Percentiles rank a stretch among this genome's conserved stretches.
These are phyloP conservation scores for Backusella psychrophila DNA, from an alignment of 192 early-diverging fungal species.

Conservation along the genomic window DNA sequence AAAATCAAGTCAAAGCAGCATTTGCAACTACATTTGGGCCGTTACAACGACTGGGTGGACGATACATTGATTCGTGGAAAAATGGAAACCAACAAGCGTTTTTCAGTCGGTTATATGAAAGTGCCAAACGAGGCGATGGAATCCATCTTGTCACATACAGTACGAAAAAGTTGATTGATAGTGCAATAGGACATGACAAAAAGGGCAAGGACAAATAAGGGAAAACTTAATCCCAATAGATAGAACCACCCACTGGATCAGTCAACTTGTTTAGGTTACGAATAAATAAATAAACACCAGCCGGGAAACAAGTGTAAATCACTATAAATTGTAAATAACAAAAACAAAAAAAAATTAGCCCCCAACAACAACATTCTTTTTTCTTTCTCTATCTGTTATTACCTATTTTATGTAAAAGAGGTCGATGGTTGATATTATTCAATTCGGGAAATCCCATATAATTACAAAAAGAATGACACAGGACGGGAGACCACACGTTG, in stretches of 20 bases:
- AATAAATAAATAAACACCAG: slow-evolving; percentile 2
- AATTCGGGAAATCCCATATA: slow-evolving; percentile 74
- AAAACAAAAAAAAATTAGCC: no score
- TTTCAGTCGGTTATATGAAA: slow-evolving; percentile 39
- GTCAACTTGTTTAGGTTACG: neutral
- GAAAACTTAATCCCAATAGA: neutral
- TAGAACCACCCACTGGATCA: neutral
- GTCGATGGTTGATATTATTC: neutral
- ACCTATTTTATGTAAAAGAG: slow-evolving; percentile 3
- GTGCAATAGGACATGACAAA: neutral
- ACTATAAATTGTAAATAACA: neutral
- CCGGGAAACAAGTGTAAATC: neutral
- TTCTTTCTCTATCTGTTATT: neutral
- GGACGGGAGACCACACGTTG: slow-evolving; percentile 46
- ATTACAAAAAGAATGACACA: slow-evolving; percentile 75
- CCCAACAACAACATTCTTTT: neutral
- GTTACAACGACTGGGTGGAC: slow-evolving; percentile 21
- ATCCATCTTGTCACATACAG: slow-evolving; percentile 34
- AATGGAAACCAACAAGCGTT: slow-evolving; percentile 42
- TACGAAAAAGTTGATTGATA: slow-evolving; percentile 30
- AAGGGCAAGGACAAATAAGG: slow-evolving; percentile 9
- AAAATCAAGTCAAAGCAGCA: slow-evolving; percentile 15
- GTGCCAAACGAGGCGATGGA: slow-evolving; percentile 38
- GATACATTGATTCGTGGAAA: slow-evolving; percentile 41
- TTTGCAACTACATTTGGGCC: slow-evolving; percentile 37